Conservation (phyloP, 2,329 filamentous ascomycete species). For the Aspergillus tamarii region DNA sequence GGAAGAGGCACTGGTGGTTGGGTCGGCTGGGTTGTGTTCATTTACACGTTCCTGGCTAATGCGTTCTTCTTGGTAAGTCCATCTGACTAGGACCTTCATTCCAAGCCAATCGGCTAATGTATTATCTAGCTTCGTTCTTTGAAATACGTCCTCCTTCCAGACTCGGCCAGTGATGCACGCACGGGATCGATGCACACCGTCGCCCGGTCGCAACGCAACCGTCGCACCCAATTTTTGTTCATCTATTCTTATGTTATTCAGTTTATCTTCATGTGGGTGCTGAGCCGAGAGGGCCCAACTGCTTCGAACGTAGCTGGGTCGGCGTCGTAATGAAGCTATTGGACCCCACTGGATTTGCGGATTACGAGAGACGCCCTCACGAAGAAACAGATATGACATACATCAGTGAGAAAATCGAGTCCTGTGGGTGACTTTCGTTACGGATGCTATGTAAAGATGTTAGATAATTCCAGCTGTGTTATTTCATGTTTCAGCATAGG, state of each 20-base stretch:
- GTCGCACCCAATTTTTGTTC: slow-evolving; percentile 89
- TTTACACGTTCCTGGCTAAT: slow-evolving; percentile 91
- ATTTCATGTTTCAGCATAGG: not conserved
- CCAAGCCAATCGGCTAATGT: not conserved
- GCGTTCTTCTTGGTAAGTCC: slow-evolving; percentile 87
- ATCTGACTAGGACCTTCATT: not conserved
- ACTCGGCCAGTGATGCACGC: slow-evolving; percentile 69
- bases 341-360: slow-evolving; percentile 9
- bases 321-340: slow-evolving; percentile 18
- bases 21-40: slow-evolving; percentile 85
- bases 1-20: slow-evolving; percentile 83
- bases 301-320: slow-evolving; percentile 19
- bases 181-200: slow-evolving; percentile 67
- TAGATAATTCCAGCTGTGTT: slow-evolving; percentile 11
- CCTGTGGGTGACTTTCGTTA: slow-evolving; percentile 3
- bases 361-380: slow-evolving; percentile 28
- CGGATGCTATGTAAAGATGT: slow-evolving; percentile 10
- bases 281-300: slow-evolving; percentile 58
- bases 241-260: slow-evolving; percentile 94
- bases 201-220: slow-evolving; percentile 81
- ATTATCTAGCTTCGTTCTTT: slow-evolving; percentile 77
- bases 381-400: slow-evolving; percentile 15
- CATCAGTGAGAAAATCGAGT: slow-evolving; percentile 8
- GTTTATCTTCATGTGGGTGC: slow-evolving; percentile 89
- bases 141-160: slow-evolving; percentile 92